These are phyloP conservation scores for Blepharisma stoltei DNA, from an alignment of 73 alveolate genomes.

Conservation along the genomic window DNA sequence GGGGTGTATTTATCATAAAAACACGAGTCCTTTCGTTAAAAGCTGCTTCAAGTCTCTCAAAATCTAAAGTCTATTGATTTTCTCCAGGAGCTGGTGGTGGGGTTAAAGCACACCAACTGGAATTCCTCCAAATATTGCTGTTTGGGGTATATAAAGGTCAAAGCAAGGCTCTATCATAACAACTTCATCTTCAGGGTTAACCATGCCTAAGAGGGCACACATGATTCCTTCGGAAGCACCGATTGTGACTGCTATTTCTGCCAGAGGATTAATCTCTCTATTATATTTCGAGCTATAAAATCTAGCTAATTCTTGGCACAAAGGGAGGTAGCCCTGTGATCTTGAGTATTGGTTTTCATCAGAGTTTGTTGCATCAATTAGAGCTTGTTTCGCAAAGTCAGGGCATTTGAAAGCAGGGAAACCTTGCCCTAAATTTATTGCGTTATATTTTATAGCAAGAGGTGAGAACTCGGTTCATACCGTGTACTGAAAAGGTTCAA, in stretches of 20 bases:
- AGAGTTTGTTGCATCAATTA: slow-evolving; percentile 38
- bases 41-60: slow-evolving; percentile 54
- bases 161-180: slow-evolving; percentile 54
- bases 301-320: slow-evolving; percentile 39
- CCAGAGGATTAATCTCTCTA: slow-evolving; percentile 47
- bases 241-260: slow-evolving; percentile 40
- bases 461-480: slow-evolving; percentile 64
- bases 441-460: slow-evolving; percentile 42
- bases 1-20: slow-evolving; percentile 71
- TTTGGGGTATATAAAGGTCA: slow-evolving; percentile 49
- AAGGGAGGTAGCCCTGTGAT: slow-evolving; percentile 47
- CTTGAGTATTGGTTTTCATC: slow-evolving; percentile 60
- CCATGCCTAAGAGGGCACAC: slow-evolving; percentile 16
- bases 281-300: slow-evolving; percentile 34
- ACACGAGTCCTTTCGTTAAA: slow-evolving; percentile 64
- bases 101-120: slow-evolving; percentile 39
- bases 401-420: slow-evolving; percentile 68
- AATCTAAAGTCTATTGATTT: slow-evolving; percentile 61
- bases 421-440: slow-evolving; percentile 59
- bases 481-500: slow-evolving; percentile 9
- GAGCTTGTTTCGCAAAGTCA: slow-evolving; percentile 38
- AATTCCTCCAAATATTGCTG: slow-evolving; percentile 32
- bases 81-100: slow-evolving; percentile 31
- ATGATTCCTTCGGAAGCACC: slow-evolving; percentile 36
- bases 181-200: slow-evolving; percentile 45